Base-by-base conservation (phyloP, 1,284 basidiomycete species). In the Trichosporon asahii region DNA sequence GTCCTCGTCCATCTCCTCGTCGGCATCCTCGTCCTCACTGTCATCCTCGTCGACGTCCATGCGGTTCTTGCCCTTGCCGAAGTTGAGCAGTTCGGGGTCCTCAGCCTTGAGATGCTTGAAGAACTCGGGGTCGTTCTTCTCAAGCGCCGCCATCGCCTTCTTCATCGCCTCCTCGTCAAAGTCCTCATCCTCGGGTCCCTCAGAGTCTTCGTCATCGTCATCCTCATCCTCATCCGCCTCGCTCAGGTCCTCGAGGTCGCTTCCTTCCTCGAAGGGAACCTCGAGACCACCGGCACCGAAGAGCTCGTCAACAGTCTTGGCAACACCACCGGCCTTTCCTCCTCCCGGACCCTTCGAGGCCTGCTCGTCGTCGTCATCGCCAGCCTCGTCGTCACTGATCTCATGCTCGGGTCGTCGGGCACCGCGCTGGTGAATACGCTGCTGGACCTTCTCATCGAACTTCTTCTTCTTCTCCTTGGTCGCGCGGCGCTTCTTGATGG, bases 51-150 rank as follows among this genome's bases (percentile, higher is more conserved):
- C 85, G 8, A 85, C 83, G 44, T 72, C 72, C 53, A 64, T 68
- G 14, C 68, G 82, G 15, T 74, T 76, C 61, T 89, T 85, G 21
- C 75, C 53, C 73, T 79, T 68, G 67, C 80, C 82, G 80, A 99
- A 99, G 1, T 93, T 86, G 6, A 99, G 87, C 35, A 99, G 85
- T 67, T 95, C 94, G 68, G 87, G 86, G 84, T 99, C 96, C 80
- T 99, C 96, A 84, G 98, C 94, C 85, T 97, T 91, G 7, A 99
- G 87, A 80, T 97, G 99, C 83, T 97, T 95, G 90, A 90, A 99
- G 85, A 99, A 99, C 78, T 98, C 96, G 21, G 96, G 96, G 81
- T 99, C 97, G 82, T 93, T 96, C 83, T 96, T 91, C 14, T 92
- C 92, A 49, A 99, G 88, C 78, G 93, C 91, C 64, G 92, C 90